Evolutionary conservation across 2,329 filamentous ascomycete species (phyloP), one percentile per base, ranked within the genome.

Genomic region (Chrysoporthe deuterocubensis): DNA sequence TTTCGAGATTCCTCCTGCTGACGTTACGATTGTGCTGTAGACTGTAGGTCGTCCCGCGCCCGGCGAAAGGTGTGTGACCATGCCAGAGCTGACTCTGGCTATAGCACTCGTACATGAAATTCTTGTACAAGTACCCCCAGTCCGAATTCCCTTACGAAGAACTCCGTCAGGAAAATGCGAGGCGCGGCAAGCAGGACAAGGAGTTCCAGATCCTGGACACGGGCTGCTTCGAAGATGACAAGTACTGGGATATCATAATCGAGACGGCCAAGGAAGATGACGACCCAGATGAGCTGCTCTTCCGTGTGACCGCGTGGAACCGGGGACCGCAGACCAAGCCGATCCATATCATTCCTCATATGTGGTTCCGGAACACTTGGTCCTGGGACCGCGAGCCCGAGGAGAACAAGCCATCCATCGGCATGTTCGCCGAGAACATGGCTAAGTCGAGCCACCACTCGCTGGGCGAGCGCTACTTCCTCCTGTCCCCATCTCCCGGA

Each of bases 321-420:
- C 89, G 96, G 73, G 95, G 96, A 18, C 92, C 93, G 7, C 93
- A 97, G 64, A 89, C 93, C 16, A 95, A 96, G 16, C 94, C 94
- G 32, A 83, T 98, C 65, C 96, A 98, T 79, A 97, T 98, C 75
- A 83, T 97, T 56, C 95, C 95, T 9, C 96, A 98, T 69, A 89
- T 97, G 64, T 97, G 94, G 93, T 98, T 97, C 83, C 89, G 95
- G 71, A 98, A 98, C 78, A 97, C 94, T 3, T 98, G 96, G 96
- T 88, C 92, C 50, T 98, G 95, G 95, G 95, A 94, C 32, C 87
- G 91, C 71, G 92, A 97, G 75, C 78, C 88, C 13, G 82, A 85
- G 42, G 87, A 91, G 62, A 89, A 90, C 77, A 97, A 96, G 80
- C 96, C 95, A 0, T 88, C 84, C n/a, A 91, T 97, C 70, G 83